Conservation (phyloP, 345 rosid genomes). For the Eutrema japonicum region DNA sequence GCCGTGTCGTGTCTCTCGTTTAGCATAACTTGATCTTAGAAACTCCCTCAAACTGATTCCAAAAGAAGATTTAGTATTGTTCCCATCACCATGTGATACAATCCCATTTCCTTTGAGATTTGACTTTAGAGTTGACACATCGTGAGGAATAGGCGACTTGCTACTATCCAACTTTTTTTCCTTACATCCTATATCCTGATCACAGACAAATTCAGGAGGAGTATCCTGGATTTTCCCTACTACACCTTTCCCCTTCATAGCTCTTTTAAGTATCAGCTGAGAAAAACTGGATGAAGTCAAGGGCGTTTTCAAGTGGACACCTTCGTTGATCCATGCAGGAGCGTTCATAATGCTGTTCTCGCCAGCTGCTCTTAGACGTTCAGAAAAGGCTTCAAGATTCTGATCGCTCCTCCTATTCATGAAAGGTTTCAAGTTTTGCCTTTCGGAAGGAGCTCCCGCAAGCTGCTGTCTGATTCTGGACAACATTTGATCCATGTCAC, state of each 20-base stretch:
- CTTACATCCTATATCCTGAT: slow-evolving; percentile 36
- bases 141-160: slow-evolving; percentile 33
- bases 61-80: slow-evolving; percentile 40
- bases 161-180: slow-evolving; percentile 40
- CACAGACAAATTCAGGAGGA: slow-evolving; percentile 32
- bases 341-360: slow-evolving; percentile 39
- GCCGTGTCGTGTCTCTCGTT: slow-evolving; percentile 51
- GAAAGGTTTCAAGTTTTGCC: slow-evolving; percentile 43
- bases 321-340: slow-evolving; percentile 38
- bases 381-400: slow-evolving; percentile 46
- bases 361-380: slow-evolving; percentile 46
- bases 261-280: slow-evolving; percentile 48
- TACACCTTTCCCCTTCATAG: slow-evolving; percentile 56
- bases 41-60: slow-evolving; percentile 66
- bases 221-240: slow-evolving; percentile 39
- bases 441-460: slow-evolving; percentile 46
- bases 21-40: slow-evolving; percentile 49
- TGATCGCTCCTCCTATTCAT: slow-evolving; percentile 45
- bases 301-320: slow-evolving; percentile 41
- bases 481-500: slow-evolving; percentile 45
- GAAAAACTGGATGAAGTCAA: slow-evolving; percentile 47
- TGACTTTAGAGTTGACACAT: slow-evolving; percentile 37
- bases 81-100: slow-evolving; percentile 41
- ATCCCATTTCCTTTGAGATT: slow-evolving; percentile 34
- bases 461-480: slow-evolving; percentile 48